A percentile compares a stretch with the other conserved stretches of the same genome.
These are phyloP conservation scores for Daedalea quercina DNA, from an alignment of 768 basidiomycete species.

Conservation along the genomic window DNA sequence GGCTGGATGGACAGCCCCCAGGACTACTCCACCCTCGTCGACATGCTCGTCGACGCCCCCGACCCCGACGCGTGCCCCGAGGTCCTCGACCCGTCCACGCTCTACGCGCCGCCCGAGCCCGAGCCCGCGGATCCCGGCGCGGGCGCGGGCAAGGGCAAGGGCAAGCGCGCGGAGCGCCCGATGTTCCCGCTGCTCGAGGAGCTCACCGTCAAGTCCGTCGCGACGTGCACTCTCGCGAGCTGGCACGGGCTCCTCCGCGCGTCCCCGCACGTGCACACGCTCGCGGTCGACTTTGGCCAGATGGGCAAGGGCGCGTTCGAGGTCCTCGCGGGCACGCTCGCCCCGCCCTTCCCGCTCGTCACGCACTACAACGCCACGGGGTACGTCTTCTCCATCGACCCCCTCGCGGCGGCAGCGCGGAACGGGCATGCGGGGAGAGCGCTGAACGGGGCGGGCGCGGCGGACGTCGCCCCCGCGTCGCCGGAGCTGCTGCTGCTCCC, in stretches of 20 bases:
- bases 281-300: constrained; percentile 39
- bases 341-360: background rate
- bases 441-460: background rate
- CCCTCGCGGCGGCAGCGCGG: background rate
- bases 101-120: constrained; percentile 1
- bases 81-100: constrained; percentile 1
- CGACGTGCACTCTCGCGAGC: constrained; percentile 13
- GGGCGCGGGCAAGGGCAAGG: constrained; percentile 1
- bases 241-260: constrained; percentile 23
- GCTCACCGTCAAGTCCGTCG: constrained; percentile 19
- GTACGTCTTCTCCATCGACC: background rate
- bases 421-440: background rate
- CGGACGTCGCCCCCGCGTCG: background rate
- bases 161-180: constrained; percentile 1
- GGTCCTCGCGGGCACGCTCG: constrained; percentile 6
- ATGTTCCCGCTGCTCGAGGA: constrained; percentile 20
- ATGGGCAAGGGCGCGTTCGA: constrained; percentile 19
- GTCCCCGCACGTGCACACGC: constrained; percentile 26
- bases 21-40: constrained; percentile 42
- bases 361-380: background rate
- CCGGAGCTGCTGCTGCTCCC: constrained; percentile 12
- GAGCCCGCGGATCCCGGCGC: no score
- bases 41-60: constrained; percentile 12
- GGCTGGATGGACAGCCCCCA: constrained; percentile 30
- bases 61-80: background rate